phyloP scores from a whole-genome alignment of 495 filamentous ascomycete genomes.

The Tuber magnatum region DNA sequence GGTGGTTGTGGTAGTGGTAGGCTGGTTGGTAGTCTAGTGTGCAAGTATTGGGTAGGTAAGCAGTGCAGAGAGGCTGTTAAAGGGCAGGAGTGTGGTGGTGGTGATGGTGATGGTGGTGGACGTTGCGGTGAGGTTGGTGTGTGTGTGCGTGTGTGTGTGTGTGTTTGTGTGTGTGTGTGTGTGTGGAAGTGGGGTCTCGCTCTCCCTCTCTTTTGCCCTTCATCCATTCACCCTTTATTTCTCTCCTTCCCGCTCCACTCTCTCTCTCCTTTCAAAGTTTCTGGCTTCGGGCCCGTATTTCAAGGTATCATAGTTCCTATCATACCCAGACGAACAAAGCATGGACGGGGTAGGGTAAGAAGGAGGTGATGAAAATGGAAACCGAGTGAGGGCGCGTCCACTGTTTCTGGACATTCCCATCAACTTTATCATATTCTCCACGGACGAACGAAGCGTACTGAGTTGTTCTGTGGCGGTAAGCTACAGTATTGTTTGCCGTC shows the following conservation, averaged over 20 bases:
- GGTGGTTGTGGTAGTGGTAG: not conserved
- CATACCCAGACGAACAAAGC: not conserved
- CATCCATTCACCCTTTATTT: constrained; percentile 13
- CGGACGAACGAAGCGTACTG: not conserved
- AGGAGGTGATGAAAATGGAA: not conserved
- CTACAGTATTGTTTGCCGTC: not conserved
- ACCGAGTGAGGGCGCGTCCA: not conserved
- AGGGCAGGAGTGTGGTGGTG: not conserved
- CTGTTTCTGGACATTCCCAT: not conserved
- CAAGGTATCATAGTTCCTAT: constrained; percentile 8
- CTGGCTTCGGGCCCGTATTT: constrained; percentile 13
- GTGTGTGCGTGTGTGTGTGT: no score
- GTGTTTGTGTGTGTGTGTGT: constrained; percentile 1
- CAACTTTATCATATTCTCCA: not conserved
- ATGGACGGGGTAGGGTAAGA: not conserved
- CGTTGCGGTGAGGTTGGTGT: constrained; percentile 2
- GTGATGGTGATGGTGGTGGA: not conserved
- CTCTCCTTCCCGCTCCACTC: not conserved
- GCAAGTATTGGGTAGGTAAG: constrained; percentile 8
- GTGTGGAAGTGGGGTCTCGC: constrained; percentile 3
- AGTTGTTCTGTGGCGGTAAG: not conserved
- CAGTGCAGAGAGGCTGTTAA: constrained; percentile 17
- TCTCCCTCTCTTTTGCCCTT: not conserved
- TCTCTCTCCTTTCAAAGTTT: not conserved
- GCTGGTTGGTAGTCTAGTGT: not conserved